Base-by-base conservation (phyloP, 1,284 basidiomycete genomes). In the Cutaneotrichosporon sp. region DNA sequence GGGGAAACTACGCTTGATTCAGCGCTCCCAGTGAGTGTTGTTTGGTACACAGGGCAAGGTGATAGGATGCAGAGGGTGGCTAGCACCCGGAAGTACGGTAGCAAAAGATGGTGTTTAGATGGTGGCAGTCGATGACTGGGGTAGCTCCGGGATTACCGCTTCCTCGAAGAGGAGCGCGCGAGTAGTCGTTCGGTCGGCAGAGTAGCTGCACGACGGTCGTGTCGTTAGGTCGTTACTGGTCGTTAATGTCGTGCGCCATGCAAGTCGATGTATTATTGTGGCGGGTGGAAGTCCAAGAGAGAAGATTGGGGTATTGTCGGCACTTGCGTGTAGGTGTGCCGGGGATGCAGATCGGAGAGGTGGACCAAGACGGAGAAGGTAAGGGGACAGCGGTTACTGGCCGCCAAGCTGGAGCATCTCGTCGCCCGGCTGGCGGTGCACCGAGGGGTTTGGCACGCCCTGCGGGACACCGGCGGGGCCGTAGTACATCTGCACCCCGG, bases 331-430 rank as follows among this genome's bases (percentile, higher is more conserved):
- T 53, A 33, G 14, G 11, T 34, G 7, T 29, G 47, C 34, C 51
- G 34, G 34, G 14, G 7, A 50, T 50, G 25, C 31, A 34, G 22
- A 53, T 36, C 4, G 3, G 50, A 52, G 34, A 22, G 20, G 34
- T n/a, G n/a, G n/a, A n/a, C n/a, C n/a, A n/a, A n/a, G n/a, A n/a
- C n/a, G 42, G 51, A 25, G 20, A 18, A 38, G 10, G 31, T 36
- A 10, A 11, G n/a, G 18, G 50, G 33, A 53, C 38, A 42, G 18
- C 5, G 38, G 13, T 34, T 22, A 53, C 22, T 34, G 51, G 51
- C 51, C 24, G 18, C 18, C 38, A 14, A 53, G 51, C 20, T 53
- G 51, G 31, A 53, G 31, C 51, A 53, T 53, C 13, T 53, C 51
- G 51, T 53, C 51, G 22, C 51, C 51, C 11, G 31, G 33, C 51